Evolutionary conservation across 305 asterid species (phyloP), one percentile per base, ranked within the genome.

Genomic region (Plantago lanceolata): DNA sequence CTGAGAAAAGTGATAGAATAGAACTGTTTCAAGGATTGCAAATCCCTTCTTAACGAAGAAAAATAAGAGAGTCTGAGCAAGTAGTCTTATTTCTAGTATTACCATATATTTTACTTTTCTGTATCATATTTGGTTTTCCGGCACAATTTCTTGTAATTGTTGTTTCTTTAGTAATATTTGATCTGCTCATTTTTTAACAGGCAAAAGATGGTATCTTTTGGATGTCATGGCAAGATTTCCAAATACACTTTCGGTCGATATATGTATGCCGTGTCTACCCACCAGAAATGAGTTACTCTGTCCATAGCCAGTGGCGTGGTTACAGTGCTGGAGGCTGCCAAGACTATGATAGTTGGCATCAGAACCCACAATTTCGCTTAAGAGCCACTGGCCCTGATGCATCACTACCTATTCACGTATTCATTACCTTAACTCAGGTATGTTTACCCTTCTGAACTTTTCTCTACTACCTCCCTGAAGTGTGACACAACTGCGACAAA

Each of bases 211-310:
- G 99, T 48, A 94, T 94, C 72, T 94, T 94, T 76, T 94, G 97
- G 97, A 90, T 94, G 99, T 94, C 97, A 45, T 94, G 99, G 99
- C 99, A 94, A 84, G 99, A 94, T 78, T 94, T 94, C 63, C 99
- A 90, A 73, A 88, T 94, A 65, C 99, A 94, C 72, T 94, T 94
- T 81, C 81, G 97, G 71, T 94, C 99, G 43, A 94, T 94, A 76
- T 94, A 94, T 53, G 89, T 94, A 16, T 94, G 99, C 57, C 99
- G 99, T 57, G 99, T 90, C 69, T 94, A 94, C 80, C 99, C 99
- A 26, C 90, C 91, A 8, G 99, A 94, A 73, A 94, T 94, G 97
- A 95, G 91, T 54, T 88, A 83, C 78, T 86, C 96, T 16, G 85
- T 86, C 65, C 97, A 90, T 66, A 95, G 94, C 71, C 97, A 90